Percentiles rank a stretch among this genome's conserved stretches.
Evolutionary conservation across 1,139 yeast species (phyloP).

Genomic region (Hyphopichia burtonii): DNA sequence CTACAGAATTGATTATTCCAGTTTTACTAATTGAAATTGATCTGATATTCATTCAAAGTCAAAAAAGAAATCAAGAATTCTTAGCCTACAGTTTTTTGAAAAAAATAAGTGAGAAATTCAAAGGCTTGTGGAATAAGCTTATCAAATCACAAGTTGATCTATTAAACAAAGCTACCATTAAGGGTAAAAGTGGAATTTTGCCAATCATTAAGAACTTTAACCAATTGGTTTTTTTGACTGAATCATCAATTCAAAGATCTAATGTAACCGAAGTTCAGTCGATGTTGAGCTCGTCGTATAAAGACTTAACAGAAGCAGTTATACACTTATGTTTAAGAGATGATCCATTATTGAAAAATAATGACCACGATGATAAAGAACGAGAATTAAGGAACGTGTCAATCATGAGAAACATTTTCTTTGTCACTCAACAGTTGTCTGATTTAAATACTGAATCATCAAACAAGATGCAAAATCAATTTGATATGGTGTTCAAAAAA

Average conservation of each 20-base stretch:
- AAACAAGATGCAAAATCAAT: constrained; percentile 40
- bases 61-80: constrained; percentile 66
- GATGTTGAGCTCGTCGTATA: constrained; percentile 44
- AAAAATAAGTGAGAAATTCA: constrained; percentile 52
- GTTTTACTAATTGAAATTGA: constrained; percentile 41
- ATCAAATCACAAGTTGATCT: constrained; percentile 53
- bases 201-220: constrained; percentile 35
- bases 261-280: constrained; percentile 26
- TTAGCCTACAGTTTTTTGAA: constrained; percentile 49
- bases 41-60: constrained; percentile 36
- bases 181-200: constrained; percentile 42
- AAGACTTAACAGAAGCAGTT: constrained; percentile 32
- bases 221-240: constrained; percentile 34
- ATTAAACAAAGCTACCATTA: constrained; percentile 50
- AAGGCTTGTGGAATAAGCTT: constrained; percentile 58
- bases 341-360: constrained; percentile 45
- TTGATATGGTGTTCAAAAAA: constrained; percentile 47
- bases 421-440: constrained; percentile 51
- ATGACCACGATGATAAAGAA: constrained; percentile 56
- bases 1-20: constrained; percentile 38
- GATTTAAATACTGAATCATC: constrained; percentile 28
- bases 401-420: constrained; percentile 62
- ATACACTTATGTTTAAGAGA: constrained; percentile 38
- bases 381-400: constrained; percentile 57
- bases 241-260: constrained; percentile 28